phyloP scores from a whole-genome alignment of 2,329 filamentous ascomycete genomes.

The Rhynchosporium graminicola region DNA sequence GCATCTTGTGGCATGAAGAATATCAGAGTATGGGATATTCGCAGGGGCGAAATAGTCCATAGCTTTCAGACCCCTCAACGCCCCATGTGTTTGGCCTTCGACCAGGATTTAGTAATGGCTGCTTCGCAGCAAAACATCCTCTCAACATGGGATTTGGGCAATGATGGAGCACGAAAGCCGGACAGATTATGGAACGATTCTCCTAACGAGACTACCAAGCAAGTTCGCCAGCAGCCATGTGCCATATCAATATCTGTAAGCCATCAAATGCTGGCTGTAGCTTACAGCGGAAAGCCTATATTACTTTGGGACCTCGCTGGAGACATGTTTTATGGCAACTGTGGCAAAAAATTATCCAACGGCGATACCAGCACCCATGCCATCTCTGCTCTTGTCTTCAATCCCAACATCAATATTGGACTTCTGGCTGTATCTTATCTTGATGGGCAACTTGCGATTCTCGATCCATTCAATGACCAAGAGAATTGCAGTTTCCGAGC shows the following conservation, averaged over 20 bases:
- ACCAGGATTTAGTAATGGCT: slow-evolving; percentile 36
- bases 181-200: slow-evolving; percentile 35
- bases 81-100: slow-evolving; percentile 36
- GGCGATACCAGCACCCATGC: slow-evolving; percentile 39
- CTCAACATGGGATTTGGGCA: slow-evolving; percentile 36
- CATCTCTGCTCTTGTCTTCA: slow-evolving; percentile 40
- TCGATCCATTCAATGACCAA: slow-evolving; percentile 21
- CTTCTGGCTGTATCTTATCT: slow-evolving; percentile 27
- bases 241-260: slow-evolving; percentile 37
- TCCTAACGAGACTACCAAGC: slow-evolving; percentile 15
- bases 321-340: slow-evolving; percentile 40
- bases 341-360: slow-evolving; percentile 40
- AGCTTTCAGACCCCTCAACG: slow-evolving; percentile 33
- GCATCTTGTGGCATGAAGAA: slow-evolving; percentile 39
- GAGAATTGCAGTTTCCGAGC: slow-evolving; percentile 12
- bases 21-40: slow-evolving; percentile 41
- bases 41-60: slow-evolving; percentile 30
- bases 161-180: slow-evolving; percentile 24
- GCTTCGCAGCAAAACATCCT: slow-evolving; percentile 38
- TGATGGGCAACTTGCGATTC: slow-evolving; percentile 26
- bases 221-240: slow-evolving; percentile 28
- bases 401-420: slow-evolving; percentile 19
- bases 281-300: slow-evolving; percentile 40
- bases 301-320: slow-evolving; percentile 43
- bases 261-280: slow-evolving; percentile 41